Evolutionary conservation across 1,284 basidiomycete species (phyloP), one percentile per base, ranked within the genome.

Genomic region (Laetiporus sulphureus): DNA sequence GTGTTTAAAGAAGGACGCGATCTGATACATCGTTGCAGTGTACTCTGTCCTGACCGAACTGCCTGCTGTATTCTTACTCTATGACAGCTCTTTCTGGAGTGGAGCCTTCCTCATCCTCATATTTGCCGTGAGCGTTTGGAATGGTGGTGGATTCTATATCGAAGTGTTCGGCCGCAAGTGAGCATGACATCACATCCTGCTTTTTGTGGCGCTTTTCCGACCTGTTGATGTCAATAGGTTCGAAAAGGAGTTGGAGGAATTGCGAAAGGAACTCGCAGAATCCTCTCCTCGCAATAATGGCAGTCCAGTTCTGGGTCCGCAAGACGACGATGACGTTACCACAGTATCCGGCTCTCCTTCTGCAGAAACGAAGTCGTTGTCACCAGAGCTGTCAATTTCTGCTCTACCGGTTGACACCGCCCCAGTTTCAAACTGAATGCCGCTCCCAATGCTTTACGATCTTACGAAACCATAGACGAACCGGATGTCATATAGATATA

Each of bases 81-180:
- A 91, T 52, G 77, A 86, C 55, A 89, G 77, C 55, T 61, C 82
- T 1, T 68, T 71, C 36, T 89, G 83, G 72, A 90, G 86, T 47
- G 79, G 77, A 12, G 61, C 75, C 2, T 94, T 91, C 66, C 66
- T 96, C 18, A 67, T 91, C 31, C 50, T 77, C 45, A 84, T 94
- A 35, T 89, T 95, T 55, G 68, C 74, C 23, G 87, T 91, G 32
- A 84, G 82, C 47, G 85, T 85, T 1, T 91, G 89, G 88, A 91
- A 91, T 54, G 88, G 78, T 39, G 89, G 75, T 47, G 86, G 78
- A 7, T 91, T 79, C 69, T 95, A 95, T 61, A 92, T 96, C 47
- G 93, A 97, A 60, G 91, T 95, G 23, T 95, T 94, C 59, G 91
- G 91, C 27, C 78, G 91, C 64, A 94, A 94, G 90, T 91, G 50